Percentiles rank a stretch among this genome's conserved stretches.
Evolutionary conservation across 2,329 filamentous ascomycete species (phyloP).

Genomic region (Aspergillus candidus): DNA sequence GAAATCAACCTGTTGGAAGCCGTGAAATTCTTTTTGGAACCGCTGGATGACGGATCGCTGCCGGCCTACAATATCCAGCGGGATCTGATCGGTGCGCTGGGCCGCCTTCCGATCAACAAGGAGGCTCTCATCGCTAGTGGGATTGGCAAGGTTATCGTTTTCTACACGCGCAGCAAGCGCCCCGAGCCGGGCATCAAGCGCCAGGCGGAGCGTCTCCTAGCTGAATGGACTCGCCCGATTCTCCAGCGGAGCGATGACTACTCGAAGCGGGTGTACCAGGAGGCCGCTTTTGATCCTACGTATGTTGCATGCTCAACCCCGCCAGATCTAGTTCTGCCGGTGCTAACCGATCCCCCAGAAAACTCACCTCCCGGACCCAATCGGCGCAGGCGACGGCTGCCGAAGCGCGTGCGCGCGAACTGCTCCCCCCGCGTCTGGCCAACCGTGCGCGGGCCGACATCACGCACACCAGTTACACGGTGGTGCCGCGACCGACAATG

Average conservation of each 20-base stretch:
- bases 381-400: constrained; percentile 38
- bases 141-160: constrained; percentile 92
- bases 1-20: constrained; percentile 93
- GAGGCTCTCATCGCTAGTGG: constrained; percentile 84
- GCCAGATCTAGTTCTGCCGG: neutral
- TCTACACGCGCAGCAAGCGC: constrained; percentile 93
- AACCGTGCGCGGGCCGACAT: constrained; percentile 56
- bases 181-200: constrained; percentile 85
- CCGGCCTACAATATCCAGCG: constrained; percentile 97
- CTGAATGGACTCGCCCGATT: constrained; percentile 93
- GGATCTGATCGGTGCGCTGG: constrained; percentile 78
- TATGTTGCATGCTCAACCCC: constrained; percentile 20
- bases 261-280: constrained; percentile 66
- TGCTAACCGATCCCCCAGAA: constrained; percentile 19
- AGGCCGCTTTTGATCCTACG: constrained; percentile 55
- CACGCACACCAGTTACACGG: constrained; percentile 55
- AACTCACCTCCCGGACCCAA: constrained; percentile 30
- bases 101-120: constrained; percentile 79
- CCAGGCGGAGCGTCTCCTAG: constrained; percentile 83
- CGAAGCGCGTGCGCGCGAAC: constrained; percentile 47
- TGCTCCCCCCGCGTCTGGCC: constrained; percentile 48
- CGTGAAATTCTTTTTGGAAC: constrained; percentile 95
- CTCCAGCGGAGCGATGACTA: constrained; percentile 91
- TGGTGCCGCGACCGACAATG: constrained; percentile 55
- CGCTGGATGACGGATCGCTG: constrained; percentile 84